Percentiles rank a stretch among this genome's conserved stretches.
Evolutionary conservation across 2,329 filamentous ascomycete genomes (phyloP).

Genomic region (Thermoascus crustaceus): DNA sequence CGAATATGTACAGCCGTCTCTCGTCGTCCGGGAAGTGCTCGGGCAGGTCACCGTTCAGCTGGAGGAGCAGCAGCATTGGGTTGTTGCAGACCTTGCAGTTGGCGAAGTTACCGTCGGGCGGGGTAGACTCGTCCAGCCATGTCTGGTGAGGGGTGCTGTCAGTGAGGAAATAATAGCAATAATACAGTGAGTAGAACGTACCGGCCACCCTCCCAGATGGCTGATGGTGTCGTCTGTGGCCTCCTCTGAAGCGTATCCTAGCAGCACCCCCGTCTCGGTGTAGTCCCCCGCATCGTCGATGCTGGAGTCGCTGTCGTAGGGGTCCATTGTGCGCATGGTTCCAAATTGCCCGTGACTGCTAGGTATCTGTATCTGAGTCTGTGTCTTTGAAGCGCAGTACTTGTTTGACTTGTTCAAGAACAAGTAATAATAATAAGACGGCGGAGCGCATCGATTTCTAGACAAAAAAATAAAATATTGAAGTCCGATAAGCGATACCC

Average conservation of each 20-base stretch:
- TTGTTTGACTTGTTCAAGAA: no score
- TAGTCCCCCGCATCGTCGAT: constrained; percentile 52
- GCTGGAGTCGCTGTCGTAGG: constrained; percentile 79
- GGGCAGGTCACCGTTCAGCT: constrained; percentile 84
- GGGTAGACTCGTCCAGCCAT: constrained; percentile 67
- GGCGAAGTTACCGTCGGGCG: constrained; percentile 68
- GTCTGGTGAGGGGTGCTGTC: constrained; percentile 44
- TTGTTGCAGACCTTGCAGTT: constrained; percentile 83
- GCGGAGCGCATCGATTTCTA: constrained; percentile 3
- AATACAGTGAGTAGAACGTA: constrained; percentile 42
- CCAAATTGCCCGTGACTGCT: no score
- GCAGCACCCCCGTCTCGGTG: constrained; percentile 66
- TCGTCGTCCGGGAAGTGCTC: constrained; percentile 81
- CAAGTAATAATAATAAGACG: no score
- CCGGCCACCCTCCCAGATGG: constrained; percentile 77
- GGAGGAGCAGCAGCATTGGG: constrained; percentile 74
- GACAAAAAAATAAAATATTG: constrained; percentile 5
- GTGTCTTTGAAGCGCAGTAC: no score
- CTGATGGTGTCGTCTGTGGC: constrained; percentile 74
- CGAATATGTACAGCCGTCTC: constrained; percentile 77
- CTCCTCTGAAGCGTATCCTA: constrained; percentile 81
- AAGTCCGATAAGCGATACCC: constrained; percentile 17
- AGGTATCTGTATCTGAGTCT: no score
- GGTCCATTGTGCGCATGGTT: constrained; percentile 47
- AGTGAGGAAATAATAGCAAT: constrained; percentile 2